Conservation (phyloP, 176 grass and related monocot genomes). For the Phragmites australis region DNA sequence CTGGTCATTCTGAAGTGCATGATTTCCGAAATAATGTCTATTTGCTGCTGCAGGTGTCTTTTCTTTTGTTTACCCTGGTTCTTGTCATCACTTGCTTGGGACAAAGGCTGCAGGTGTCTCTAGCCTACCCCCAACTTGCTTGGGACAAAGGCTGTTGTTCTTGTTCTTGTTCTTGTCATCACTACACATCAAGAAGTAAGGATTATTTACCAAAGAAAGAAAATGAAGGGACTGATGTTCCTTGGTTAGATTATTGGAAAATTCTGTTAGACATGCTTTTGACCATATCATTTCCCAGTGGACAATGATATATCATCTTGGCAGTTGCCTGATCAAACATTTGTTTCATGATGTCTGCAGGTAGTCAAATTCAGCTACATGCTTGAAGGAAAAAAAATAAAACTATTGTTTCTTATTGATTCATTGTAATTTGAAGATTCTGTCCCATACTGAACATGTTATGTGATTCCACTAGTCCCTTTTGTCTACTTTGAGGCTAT, state of each 20-base stretch:
- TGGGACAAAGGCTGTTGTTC: too few species aligned
- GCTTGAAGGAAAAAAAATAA: neutral
- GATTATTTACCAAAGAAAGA: conserved; percentile 6
- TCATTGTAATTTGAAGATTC: neutral
- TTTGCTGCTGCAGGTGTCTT: neutral
- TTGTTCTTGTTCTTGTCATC: neutral
- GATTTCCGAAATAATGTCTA: conserved; percentile 17
- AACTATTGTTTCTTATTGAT: neutral
- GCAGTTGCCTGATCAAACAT: conserved; percentile 21
- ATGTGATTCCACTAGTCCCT: neutral
- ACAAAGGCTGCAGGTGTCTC: too few species aligned
- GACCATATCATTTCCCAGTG: neutral
- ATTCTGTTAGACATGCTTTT: neutral
- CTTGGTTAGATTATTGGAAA: conserved; percentile 10
- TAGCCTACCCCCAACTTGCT: too few species aligned
- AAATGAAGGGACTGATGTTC: neutral
- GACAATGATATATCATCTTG: conserved; percentile 16
- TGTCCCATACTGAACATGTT: neutral
- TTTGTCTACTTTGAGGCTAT: neutral
- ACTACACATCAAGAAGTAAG: neutral
- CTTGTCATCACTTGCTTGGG: neutral
- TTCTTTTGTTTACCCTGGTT: neutral
- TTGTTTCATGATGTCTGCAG: neutral
- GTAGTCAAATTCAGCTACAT: conserved; percentile 13
- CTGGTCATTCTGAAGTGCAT: conserved; percentile 12